Evolutionary conservation across 73 alveolate species (phyloP).

Genomic region (Paramecium tetraurelia): DNA sequence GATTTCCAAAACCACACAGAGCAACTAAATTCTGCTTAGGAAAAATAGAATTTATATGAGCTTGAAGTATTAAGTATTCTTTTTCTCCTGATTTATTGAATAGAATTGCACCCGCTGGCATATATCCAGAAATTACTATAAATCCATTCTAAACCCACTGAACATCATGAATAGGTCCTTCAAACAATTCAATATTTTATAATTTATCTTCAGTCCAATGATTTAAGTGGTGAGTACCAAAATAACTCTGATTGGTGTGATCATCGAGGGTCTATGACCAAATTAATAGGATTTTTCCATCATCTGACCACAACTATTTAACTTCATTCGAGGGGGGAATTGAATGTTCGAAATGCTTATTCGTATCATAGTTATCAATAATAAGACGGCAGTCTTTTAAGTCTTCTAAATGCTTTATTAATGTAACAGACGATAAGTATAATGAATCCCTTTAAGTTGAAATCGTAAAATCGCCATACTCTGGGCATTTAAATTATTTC

Average conservation of each 20-base stretch:
- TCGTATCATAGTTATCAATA: neutral
- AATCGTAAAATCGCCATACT: neutral
- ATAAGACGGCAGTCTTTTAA: neutral
- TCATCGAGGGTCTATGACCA: constrained; percentile 11
- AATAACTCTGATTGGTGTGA: neutral
- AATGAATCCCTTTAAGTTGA: constrained; percentile 8
- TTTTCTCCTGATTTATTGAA: neutral
- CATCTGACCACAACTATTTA: constrained; percentile 5
- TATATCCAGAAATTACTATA: constrained; percentile 10
- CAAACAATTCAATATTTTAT: neutral
- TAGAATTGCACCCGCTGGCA: constrained; percentile 31
- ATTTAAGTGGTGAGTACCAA: neutral
- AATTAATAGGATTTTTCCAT: neutral
- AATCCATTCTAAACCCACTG: neutral
- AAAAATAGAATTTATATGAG: neutral
- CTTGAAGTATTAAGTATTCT: neutral
- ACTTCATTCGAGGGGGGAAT: constrained; percentile 42
- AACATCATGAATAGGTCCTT: constrained; percentile 43
- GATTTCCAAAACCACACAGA: constrained; percentile 22
- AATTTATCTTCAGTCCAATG: neutral
- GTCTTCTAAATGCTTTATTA: neutral
- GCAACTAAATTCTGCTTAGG: neutral
- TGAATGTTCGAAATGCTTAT: neutral
- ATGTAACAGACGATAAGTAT: neutral
- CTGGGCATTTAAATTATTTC: neutral